These are phyloP conservation scores for Cladosporium sphaerospermum DNA, from an alignment of 2,329 filamentous ascomycete genomes.

Conservation along the genomic window DNA sequence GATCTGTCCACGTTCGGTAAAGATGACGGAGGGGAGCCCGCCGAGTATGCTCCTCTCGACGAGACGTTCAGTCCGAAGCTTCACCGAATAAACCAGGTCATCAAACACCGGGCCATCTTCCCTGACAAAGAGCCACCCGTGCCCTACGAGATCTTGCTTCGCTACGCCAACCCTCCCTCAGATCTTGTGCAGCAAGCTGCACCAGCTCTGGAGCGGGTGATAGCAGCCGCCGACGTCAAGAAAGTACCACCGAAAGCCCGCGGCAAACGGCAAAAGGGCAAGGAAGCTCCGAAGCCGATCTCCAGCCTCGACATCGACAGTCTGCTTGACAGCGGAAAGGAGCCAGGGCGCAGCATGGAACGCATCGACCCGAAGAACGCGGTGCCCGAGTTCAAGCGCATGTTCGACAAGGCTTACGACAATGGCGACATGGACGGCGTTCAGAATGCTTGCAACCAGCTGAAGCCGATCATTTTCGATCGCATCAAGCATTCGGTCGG, in stretches of 20 bases:
- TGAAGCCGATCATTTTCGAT: slow-evolving; percentile 63
- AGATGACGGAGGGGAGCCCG: slow-evolving; percentile 63
- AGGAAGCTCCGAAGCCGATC: slow-evolving; percentile 68
- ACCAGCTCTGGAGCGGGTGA: slow-evolving; percentile 56
- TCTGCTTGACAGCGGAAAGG: slow-evolving; percentile 51
- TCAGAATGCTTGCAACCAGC: slow-evolving; percentile 63
- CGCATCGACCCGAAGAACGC: slow-evolving; percentile 65
- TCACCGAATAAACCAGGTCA: slow-evolving; percentile 82
- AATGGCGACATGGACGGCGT: slow-evolving; percentile 56
- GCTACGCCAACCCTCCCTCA: slow-evolving; percentile 66
- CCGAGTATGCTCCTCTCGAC: slow-evolving; percentile 70
- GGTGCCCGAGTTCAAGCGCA: slow-evolving; percentile 84
- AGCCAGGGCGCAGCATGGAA: slow-evolving; percentile 40
- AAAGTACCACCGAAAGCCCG: slow-evolving; percentile 49
- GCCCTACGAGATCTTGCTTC: slow-evolving; percentile 58
- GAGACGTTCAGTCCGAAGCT: slow-evolving; percentile 78
- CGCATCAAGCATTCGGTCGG: slow-evolving; percentile 69
- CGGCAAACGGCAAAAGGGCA: slow-evolving; percentile 49
- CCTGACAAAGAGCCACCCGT: slow-evolving; percentile 59
- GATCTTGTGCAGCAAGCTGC: slow-evolving; percentile 57
- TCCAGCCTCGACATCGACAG: slow-evolving; percentile 84
- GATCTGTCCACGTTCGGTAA: slow-evolving; percentile 66
- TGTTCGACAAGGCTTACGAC: slow-evolving; percentile 50
- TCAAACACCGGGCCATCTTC: slow-evolving; percentile 74
- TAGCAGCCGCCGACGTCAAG: slow-evolving; percentile 70